Conservation (phyloP, 192 early-diverging fungal species). For the Borealophlyctis nickersoniae region DNA sequence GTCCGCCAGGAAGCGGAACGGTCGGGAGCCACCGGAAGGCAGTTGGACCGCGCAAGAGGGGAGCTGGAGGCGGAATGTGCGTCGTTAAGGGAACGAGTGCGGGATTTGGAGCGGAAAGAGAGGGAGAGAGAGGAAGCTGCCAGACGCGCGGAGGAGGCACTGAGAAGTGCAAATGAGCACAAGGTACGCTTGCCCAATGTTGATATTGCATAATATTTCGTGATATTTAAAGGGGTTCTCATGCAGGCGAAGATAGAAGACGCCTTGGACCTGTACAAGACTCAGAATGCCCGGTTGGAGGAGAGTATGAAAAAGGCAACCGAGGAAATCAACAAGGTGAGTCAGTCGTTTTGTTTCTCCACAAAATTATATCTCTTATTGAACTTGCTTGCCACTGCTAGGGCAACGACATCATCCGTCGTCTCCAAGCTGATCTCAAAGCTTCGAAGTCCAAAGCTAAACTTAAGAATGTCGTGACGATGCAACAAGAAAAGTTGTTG, state of each 20-base stretch:
- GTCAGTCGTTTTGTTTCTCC: background rate
- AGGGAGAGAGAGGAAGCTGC: constrained; percentile 4
- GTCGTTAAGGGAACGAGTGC: background rate
- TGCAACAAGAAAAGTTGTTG: constrained; percentile 59
- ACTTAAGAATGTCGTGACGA: constrained; percentile 53
- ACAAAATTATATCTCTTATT: constrained; percentile 7
- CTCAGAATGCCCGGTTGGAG: constrained; percentile 33
- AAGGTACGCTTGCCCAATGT: constrained; percentile 17
- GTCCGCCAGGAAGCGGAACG: constrained; percentile 26
- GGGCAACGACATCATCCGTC: constrained; percentile 63
- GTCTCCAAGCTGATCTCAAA: constrained; percentile 50
- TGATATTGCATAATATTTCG: too few species aligned
- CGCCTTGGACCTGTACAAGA: constrained; percentile 26
- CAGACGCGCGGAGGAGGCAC: constrained; percentile 13
- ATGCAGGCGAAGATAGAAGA: constrained; percentile 32
- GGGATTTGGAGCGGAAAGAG: constrained; percentile 11
- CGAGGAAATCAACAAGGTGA: constrained; percentile 49
- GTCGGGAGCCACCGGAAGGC: background rate
- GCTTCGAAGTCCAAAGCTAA: constrained; percentile 50
- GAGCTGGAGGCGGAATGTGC: constrained; percentile 24
- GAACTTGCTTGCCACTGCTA: constrained; percentile 9
- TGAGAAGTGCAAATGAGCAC: constrained; percentile 22
- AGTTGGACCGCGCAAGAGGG: constrained; percentile 17
- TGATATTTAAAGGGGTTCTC: too few species aligned
- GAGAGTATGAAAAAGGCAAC: constrained; percentile 24